Conservation (phyloP, 2,329 filamentous ascomycete genomes). For the Penicillium italicum region DNA sequence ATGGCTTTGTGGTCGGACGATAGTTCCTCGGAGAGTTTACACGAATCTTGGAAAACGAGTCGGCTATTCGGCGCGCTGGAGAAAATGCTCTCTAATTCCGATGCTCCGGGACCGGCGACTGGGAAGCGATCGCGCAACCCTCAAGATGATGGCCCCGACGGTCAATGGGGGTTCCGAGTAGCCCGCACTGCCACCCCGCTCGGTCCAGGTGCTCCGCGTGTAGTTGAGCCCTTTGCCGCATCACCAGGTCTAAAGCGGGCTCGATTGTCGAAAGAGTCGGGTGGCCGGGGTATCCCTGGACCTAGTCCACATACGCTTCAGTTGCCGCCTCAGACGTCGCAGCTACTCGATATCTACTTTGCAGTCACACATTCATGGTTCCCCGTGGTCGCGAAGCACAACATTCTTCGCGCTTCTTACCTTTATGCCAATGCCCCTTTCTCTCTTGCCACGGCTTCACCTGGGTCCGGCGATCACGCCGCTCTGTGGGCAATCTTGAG, state of each 20-base stretch:
- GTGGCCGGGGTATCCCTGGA: conserved; percentile 3
- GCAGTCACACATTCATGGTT: conserved; percentile 58
- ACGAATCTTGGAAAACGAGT: conserved; percentile 46
- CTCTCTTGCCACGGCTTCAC: conserved; percentile 24
- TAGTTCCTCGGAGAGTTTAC: conserved; percentile 40
- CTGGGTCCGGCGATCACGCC: conserved; percentile 43
- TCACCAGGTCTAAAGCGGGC: conserved; percentile 28
- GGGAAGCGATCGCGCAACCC: conserved; percentile 37
- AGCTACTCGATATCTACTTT: conserved; percentile 56
- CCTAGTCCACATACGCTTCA: conserved; percentile 21
- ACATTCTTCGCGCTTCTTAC: conserved; percentile 55
- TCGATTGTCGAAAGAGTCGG: conserved; percentile 23
- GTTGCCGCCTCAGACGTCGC: conserved; percentile 51
- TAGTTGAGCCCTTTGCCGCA: conserved; percentile 24
- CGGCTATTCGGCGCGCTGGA: conserved; percentile 40
- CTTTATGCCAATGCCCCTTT: conserved; percentile 48
- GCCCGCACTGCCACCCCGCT: conserved; percentile 27
- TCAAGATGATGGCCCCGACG: conserved; percentile 20
- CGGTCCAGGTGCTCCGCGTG: conserved; percentile 30
- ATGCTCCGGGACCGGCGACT: conserved; percentile 19
- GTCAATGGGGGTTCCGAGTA: conserved; percentile 35
- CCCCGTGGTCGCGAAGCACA: conserved; percentile 57
- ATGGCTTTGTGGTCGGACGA: conserved; percentile 42
- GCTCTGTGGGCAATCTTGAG: conserved; percentile 45
- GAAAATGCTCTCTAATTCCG: conserved; percentile 38